Evolutionary conservation across 106 monocot genomes (phyloP), one percentile per base, ranked within the genome.

Genomic region (Dioscorea alata): DNA sequence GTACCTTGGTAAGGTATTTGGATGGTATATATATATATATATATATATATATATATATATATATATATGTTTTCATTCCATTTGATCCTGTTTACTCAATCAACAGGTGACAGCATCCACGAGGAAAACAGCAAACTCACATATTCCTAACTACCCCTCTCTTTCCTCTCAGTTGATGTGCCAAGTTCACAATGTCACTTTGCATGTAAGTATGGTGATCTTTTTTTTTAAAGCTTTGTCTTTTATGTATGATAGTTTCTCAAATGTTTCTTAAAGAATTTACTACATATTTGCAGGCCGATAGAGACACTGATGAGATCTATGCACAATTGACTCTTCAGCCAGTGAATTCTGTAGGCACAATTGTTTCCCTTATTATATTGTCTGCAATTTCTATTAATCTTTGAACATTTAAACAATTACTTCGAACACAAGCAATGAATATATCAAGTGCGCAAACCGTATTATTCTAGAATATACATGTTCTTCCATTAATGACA

Each of bases 271-370:
- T 24, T 49, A 4, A 6, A 50, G 5, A 13, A 61, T 63, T 63
- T 33, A 20, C 21, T 16, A 28, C 28, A 22, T 65, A 6, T 48
- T 76, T 61, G 12, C 81, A 97, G 96, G 92, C 89, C 48, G 96
- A 97, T 75, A 89, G 82, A 63, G 92, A 97, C 9, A 92, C 84
- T 20, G 96, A 97, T 74, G 96, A 97, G 66, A 89, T 97, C 4
- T 97, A 97, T 79, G 92, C 92, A 17, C 92, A 92, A 66, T 84
- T 92, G 82, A 92, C 80, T 1, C 96, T 97, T 73, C 96, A 97
- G 71, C 96, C 92, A 28, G 92, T 97, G 60, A 92, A 89, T 57
- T 92, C 92, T 58, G 96, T 97, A 81, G 79, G 85, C 19, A 57
- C 56, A 57, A 48, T 16, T 63, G 21, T 19, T 59, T 62, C 9